Base-by-base conservation (phyloP, 257 asterid genomes). In the Eucommia ulmoides region DNA sequence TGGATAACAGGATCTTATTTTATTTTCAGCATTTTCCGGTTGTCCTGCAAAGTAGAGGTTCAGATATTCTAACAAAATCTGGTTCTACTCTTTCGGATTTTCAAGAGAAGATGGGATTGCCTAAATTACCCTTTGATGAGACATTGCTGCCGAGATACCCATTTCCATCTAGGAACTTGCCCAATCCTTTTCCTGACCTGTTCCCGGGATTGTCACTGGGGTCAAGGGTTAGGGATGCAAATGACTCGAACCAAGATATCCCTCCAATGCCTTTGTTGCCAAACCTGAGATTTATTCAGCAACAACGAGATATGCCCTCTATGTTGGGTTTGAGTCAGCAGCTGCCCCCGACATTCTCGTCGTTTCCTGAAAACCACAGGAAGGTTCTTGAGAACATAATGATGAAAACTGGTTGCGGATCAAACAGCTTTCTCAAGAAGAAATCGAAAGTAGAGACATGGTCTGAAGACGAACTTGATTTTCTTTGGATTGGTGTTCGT, bases 391-490 rank as follows among this genome's bases (percentile, higher is more conserved):
- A 85, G 53, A 86, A 76, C 61, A 81, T 83, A 58, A 67, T 80
- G 73, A 51, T 80, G 51, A 74, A 91, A 68, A 76, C 93, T 45
- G 98, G 93, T 42, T 50, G 81, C 44, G 97, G 82, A 58, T 69
- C 96, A 9, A 64, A 63, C 69, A 69, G 25, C 64, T 24, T 70
- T 24, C 70, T 62, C 41, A 78, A 62, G 51, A 81, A 63, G 77
- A 78, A 74, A 48, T 22, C 82, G 2, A 80, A 64, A 51, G 44
- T 66, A 26, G 94, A 83, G 63, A 65, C 75, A 51, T 91, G 99
- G 96, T 83, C 87, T 18, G 99, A 91, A 62, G 96, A 91, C 51
- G 99, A 91, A 64, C 93, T 91, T 44, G 99, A 91, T 65, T 75
- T 72, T 62, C 89, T 91, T 17, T 86, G 99, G 99, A 76, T 91